A percentile compares a stretch with the other conserved stretches of the same genome.
phyloP scores from a whole-genome alignment of 192 early-diverging fungal species.

The Backusella tarrabulga region DNA sequence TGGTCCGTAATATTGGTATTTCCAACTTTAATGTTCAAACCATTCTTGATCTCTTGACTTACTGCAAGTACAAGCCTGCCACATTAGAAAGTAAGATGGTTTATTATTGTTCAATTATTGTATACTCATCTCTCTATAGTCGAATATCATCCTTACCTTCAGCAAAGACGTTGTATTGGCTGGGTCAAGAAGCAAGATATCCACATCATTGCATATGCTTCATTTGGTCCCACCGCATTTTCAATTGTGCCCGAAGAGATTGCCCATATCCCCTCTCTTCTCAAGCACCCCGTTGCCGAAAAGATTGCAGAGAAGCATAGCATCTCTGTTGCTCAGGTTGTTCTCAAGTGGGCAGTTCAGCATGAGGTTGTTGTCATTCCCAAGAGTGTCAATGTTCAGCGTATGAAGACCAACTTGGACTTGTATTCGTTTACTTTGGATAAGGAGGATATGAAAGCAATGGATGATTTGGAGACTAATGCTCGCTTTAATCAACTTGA shows the following conservation, averaged over 20 bases:
- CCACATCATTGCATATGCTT: conserved; percentile 70
- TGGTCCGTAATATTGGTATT: conserved; percentile 63
- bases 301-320: conserved; percentile 52
- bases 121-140: conserved; percentile 25
- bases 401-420: conserved; percentile 58
- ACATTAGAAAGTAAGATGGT: conserved; percentile 52
- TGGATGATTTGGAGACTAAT: conserved; percentile 42
- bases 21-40: conserved; percentile 60
- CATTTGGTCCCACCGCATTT: conserved; percentile 55
- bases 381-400: conserved; percentile 53
- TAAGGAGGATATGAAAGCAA: conserved; percentile 44
- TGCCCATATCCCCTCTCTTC: conserved; percentile 38
- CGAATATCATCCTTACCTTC: conserved; percentile 75
- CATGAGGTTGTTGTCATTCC: conserved; percentile 66
- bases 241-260: conserved; percentile 16
- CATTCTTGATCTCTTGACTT: conserved; percentile 55
- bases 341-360: conserved; percentile 67
- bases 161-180: conserved; percentile 60
- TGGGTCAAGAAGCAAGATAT: conserved; percentile 57
- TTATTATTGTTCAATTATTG: background rate
- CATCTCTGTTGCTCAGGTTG: conserved; percentile 55
- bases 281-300: conserved; percentile 43
- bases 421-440: conserved; percentile 45
- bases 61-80: conserved; percentile 61
- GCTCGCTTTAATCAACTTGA: conserved; percentile 49